Evolutionary conservation across 169 alveolate species (phyloP).

Genomic region (Cryptosporidium bovis): DNA sequence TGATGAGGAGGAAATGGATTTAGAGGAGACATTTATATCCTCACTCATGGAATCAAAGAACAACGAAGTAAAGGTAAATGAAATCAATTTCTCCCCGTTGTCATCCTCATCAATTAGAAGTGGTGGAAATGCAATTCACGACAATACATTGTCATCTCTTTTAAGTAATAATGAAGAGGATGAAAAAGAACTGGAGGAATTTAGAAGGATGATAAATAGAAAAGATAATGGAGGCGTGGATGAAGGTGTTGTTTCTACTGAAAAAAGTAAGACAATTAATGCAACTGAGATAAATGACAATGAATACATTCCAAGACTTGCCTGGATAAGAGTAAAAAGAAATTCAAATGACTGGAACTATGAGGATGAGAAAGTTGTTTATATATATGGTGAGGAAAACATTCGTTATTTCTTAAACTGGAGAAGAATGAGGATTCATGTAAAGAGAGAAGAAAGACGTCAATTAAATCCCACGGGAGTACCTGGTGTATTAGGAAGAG

Average conservation of each 20-base stretch:
- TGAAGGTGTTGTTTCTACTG: background rate
- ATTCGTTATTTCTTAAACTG: constrained; percentile 80
- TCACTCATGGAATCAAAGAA: constrained; percentile 24
- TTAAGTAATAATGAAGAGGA: constrained; percentile 50
- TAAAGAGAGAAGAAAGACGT: constrained; percentile 77
- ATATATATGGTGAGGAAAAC: constrained; percentile 87
- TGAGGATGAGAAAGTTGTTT: constrained; percentile 83
- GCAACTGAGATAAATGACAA: constrained; percentile 12
- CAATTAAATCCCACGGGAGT: constrained; percentile 64
- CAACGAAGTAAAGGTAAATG: too few species aligned
- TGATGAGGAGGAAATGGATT: constrained; percentile 48
- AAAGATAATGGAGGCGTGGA: background rate
- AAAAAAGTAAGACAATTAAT: background rate
- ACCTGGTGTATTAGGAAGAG: constrained; percentile 77
- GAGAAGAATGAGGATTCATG: constrained; percentile 81
- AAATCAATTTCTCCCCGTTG: background rate
- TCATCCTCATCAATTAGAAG: background rate
- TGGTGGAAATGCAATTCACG: constrained; percentile 22
- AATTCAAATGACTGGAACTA: constrained; percentile 81
- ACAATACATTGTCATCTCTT: background rate
- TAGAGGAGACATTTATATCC: constrained; percentile 65
- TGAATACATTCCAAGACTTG: constrained; percentile 83
- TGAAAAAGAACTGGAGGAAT: constrained; percentile 61
- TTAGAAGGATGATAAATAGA: constrained; percentile 50
- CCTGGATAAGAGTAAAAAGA: constrained; percentile 87